Percentiles rank a stretch among this genome's conserved stretches.
phyloP scores from a whole-genome alignment of 495 filamentous ascomycete species.

The Aspergillus avenaceus region DNA sequence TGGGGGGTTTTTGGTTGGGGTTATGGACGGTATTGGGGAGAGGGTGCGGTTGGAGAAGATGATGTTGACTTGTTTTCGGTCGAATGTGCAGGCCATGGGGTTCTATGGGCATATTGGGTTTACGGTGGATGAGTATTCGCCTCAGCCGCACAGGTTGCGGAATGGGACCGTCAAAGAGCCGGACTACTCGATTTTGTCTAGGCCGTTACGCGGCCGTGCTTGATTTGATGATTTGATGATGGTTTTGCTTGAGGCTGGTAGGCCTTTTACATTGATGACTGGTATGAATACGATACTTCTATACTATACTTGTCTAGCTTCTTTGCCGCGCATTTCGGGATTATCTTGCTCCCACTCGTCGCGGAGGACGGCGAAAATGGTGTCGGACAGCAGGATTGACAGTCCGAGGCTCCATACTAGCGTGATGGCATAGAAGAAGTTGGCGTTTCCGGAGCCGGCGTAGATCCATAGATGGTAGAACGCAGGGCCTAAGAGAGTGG shows the following conservation, averaged over 20 bases:
- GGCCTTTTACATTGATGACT: neutral
- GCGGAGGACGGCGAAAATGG: constrained; percentile 78
- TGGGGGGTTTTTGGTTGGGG: no score
- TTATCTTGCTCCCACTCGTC: constrained; percentile 94
- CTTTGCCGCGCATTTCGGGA: constrained; percentile 82
- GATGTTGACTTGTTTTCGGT: constrained; percentile 81
- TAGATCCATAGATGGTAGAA: constrained; percentile 99
- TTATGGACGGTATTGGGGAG: constrained; percentile 36
- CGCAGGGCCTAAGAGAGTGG: constrained; percentile 82
- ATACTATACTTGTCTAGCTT: constrained; percentile 75
- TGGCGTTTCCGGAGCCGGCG: constrained; percentile 94
- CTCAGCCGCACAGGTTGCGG: constrained; percentile 55
- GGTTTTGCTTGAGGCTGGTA: no score
- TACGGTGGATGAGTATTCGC: constrained; percentile 61
- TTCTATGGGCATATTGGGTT: constrained; percentile 74
- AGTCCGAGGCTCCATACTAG: constrained; percentile 92
- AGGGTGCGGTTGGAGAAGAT: constrained; percentile 54
- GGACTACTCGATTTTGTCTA: constrained; percentile 73
- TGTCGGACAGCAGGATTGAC: constrained; percentile 75
- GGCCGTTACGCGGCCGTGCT: no score
- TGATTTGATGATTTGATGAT: no score
- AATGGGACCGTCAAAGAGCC: constrained; percentile 59
- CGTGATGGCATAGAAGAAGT: constrained; percentile 99
- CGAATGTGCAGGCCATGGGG: constrained; percentile 53
- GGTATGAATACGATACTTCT: neutral